Evolutionary conservation across 306 rosid species (phyloP).

Genomic region (Quercus aquifolioides): DNA sequence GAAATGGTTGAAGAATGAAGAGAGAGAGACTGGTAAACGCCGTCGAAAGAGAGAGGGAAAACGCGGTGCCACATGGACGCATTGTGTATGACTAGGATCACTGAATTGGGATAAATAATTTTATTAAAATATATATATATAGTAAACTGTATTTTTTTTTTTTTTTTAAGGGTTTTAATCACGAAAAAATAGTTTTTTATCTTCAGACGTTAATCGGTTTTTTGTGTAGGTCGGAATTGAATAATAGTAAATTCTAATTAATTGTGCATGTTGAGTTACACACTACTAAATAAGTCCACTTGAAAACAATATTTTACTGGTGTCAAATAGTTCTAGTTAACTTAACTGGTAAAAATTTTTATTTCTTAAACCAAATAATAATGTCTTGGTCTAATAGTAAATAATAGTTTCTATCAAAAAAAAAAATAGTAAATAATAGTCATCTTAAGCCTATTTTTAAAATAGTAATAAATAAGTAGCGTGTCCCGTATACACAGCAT

Average conservation of each 20-base stretch:
- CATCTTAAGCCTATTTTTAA: too few relatives aligned
- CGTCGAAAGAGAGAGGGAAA: slow-evolving; percentile 31
- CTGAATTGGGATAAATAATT: not conserved
- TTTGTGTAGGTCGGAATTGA: accelerated
- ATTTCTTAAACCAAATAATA: accelerated
- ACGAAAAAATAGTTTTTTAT: too few relatives aligned
- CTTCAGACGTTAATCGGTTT: accelerated
- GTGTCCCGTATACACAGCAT: accelerated
- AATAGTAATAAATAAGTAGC: too few relatives aligned
- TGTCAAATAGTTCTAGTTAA: too few relatives aligned
- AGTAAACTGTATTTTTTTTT: not conserved
- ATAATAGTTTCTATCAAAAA: too few relatives aligned
- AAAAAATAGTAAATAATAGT: too few relatives aligned
- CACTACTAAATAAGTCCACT: too few relatives aligned
- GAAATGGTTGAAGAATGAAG: not conserved
- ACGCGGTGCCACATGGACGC: slow-evolving; percentile 75
- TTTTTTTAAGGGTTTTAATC: too few relatives aligned
- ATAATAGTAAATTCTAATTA: too few relatives aligned
- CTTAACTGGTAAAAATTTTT: accelerated
- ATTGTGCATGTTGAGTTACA: accelerated
- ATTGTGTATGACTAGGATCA: not conserved
- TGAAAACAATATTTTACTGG: accelerated
- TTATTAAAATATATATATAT: too few relatives aligned
- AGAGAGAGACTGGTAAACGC: slow-evolving; percentile 62
- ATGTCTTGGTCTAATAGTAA: too few relatives aligned